A percentile compares a stretch with the other conserved stretches of the same genome.
Conservation (phyloP, 768 basidiomycete species). For the Rhizopogon roseolus region DNA sequence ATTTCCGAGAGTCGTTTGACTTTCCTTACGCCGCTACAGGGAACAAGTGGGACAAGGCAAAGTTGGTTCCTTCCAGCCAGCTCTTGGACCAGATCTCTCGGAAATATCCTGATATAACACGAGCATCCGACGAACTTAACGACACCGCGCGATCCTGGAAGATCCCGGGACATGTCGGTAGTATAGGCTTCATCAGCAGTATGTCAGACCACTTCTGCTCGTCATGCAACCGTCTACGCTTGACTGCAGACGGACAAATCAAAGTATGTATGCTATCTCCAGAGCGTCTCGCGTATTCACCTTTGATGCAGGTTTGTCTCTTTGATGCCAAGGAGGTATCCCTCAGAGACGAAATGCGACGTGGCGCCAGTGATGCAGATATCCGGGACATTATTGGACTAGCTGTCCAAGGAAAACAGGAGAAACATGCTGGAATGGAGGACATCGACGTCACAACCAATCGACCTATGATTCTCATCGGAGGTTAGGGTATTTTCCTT, state of each 20-base stretch:
- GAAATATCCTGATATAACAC: constrained; percentile 46
- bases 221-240: constrained; percentile 76
- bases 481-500: constrained; percentile 70
- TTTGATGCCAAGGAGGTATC: constrained; percentile 85
- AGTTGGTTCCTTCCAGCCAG: constrained; percentile 75
- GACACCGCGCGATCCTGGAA: constrained; percentile 81
- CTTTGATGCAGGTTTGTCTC: constrained; percentile 63
- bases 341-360: constrained; percentile 68
- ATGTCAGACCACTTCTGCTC: constrained; percentile 94
- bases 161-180: constrained; percentile 66
- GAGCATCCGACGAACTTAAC: constrained; percentile 61
- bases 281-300: background rate
- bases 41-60: constrained; percentile 79
- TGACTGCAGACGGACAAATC: constrained; percentile 89
- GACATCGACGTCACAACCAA: constrained; percentile 72
- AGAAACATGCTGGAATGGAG: constrained; percentile 83
- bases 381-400: constrained; percentile 54
- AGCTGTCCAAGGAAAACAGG: constrained; percentile 70
- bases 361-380: constrained; percentile 58
- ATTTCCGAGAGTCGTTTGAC: background rate
- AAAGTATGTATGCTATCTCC: constrained; percentile 44
- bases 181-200: constrained; percentile 85
- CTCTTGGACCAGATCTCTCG: constrained; percentile 48
- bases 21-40: constrained; percentile 38
- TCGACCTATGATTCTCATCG: constrained; percentile 89